phyloP scores from a whole-genome alignment of 768 basidiomycete genomes.

The Neoboletus magnificus region DNA sequence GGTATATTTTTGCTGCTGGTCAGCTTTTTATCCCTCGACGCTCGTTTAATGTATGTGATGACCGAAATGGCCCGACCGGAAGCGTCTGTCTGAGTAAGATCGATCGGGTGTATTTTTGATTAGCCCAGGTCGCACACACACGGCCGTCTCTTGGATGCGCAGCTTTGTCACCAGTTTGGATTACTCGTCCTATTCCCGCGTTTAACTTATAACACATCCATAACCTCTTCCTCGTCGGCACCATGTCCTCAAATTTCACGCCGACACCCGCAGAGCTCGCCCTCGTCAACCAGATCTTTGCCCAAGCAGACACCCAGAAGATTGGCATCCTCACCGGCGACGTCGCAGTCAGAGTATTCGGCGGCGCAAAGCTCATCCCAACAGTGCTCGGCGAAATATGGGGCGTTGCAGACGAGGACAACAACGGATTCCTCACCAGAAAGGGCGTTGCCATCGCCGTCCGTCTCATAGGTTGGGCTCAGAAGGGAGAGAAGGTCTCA shows the following conservation, averaged over 20 bases:
- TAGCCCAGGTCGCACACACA: neutral
- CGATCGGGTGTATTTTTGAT: neutral
- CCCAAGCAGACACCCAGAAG: constrained; percentile 70
- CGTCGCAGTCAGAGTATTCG: constrained; percentile 82
- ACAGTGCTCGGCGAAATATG: constrained; percentile 88
- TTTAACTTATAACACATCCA: constrained; percentile 23
- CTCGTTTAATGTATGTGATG: constrained; percentile 9
- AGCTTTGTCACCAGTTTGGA: constrained; percentile 8
- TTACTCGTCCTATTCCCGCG: neutral
- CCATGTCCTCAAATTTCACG: constrained; percentile 43
- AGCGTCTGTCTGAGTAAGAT: neutral
- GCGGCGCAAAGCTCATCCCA: constrained; percentile 77
- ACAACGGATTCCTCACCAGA: constrained; percentile 87
- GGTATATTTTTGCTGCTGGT: constrained; percentile 14
- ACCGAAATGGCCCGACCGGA: too few relatives aligned
- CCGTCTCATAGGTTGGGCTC: constrained; percentile 91
- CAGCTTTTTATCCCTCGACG: constrained; percentile 2
- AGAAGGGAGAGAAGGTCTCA: constrained; percentile 72
- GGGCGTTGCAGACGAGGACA: constrained; percentile 88
- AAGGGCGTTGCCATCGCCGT: constrained; percentile 86
- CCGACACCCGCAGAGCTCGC: constrained; percentile 49
- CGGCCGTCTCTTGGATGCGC: constrained; percentile 12
- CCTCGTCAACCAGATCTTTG: constrained; percentile 72
- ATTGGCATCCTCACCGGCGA: constrained; percentile 87
- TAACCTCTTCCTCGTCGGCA: neutral